Evolutionary conservation across 208 protist species (phyloP).

Genomic region (Acanthamoeba lenticulata): DNA sequence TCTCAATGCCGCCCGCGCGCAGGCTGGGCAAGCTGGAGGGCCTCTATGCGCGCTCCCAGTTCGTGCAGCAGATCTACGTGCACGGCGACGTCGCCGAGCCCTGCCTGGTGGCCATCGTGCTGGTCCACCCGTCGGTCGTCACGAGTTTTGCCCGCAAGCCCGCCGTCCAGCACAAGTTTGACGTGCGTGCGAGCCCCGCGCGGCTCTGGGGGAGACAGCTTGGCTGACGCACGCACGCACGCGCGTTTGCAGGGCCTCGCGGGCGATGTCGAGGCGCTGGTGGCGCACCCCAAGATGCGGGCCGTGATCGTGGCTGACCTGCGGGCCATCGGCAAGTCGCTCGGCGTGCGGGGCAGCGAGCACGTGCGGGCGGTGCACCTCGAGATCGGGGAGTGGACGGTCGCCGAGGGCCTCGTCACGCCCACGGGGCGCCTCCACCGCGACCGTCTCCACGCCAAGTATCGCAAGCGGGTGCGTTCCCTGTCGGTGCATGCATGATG

Average conservation of each 20-base stretch:
- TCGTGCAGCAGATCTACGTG: constrained; percentile 64
- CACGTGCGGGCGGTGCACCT: constrained; percentile 53
- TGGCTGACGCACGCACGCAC: too few species aligned
- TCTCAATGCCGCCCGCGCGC: background rate
- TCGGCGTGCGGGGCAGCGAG: constrained; percentile 5
- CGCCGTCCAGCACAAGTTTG: constrained; percentile 30
- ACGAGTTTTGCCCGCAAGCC: background rate
- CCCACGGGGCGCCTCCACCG: background rate
- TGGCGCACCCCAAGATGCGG: background rate
- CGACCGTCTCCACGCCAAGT: background rate
- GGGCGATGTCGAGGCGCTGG: background rate
- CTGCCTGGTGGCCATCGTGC: constrained; percentile 56
- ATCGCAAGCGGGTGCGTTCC: background rate
- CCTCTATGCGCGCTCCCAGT: constrained; percentile 55
- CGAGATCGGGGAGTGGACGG: constrained; percentile 53
- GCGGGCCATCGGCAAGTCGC: background rate
- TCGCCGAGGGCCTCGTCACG: constrained; percentile 41
- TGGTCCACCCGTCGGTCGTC: constrained; percentile 38
- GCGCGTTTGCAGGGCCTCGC: background rate
- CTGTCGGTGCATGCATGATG: background rate
- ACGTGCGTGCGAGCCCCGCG: background rate
- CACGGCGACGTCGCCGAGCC: constrained; percentile 32
- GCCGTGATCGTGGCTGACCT: constrained; percentile 41
- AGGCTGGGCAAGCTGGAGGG: constrained; percentile 56
- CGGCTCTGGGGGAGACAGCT: too few species aligned